Evolutionary conservation across 1,284 basidiomycete species (phyloP).

Genomic region (Moesziomyces parantarcticus): DNA sequence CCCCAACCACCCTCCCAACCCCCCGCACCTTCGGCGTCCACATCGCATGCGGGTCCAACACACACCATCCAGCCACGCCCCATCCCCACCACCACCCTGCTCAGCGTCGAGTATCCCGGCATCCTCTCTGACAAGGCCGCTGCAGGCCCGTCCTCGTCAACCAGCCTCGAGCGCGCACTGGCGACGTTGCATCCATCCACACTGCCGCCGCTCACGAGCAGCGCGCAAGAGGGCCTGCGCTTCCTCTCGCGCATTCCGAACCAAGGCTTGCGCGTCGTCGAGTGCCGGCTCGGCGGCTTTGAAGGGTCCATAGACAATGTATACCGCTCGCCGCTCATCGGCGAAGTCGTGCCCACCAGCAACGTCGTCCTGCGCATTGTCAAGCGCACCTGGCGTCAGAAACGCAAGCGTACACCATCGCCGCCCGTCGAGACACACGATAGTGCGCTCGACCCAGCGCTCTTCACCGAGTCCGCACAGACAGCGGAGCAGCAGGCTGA

Average conservation of each 20-base stretch:
- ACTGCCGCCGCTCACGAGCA: constrained; percentile 35
- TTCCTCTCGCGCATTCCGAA: constrained; percentile 47
- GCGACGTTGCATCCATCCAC: constrained; percentile 45
- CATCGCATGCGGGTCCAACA: constrained; percentile 5
- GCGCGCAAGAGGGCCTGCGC: constrained; percentile 44
- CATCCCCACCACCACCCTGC: constrained; percentile 42
- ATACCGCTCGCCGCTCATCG: constrained; percentile 42
- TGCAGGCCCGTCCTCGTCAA: background rate
- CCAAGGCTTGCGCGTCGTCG: constrained; percentile 36
- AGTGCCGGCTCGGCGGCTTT: constrained; percentile 53
- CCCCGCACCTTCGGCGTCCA: background rate
- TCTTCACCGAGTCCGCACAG: constrained; percentile 3
- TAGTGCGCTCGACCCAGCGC: constrained; percentile 24
- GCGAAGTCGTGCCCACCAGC: constrained; percentile 41
- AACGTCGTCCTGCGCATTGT: constrained; percentile 50
- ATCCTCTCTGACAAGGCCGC: constrained; percentile 17
- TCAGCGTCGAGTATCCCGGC: constrained; percentile 63
- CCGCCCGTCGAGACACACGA: background rate
- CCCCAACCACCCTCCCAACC: too few relatives aligned
- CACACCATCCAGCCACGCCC: constrained; percentile 19
- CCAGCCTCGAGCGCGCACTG: constrained; percentile 52
- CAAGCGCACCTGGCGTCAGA: constrained; percentile 49
- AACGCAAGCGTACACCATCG: constrained; percentile 14
- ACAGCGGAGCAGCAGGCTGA: background rate
- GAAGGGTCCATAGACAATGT: constrained; percentile 10